A percentile compares a stretch with the other conserved stretches of the same genome.
phyloP scores from a whole-genome alignment of 164 flowering plant species.

The Magnolia officinalis region DNA sequence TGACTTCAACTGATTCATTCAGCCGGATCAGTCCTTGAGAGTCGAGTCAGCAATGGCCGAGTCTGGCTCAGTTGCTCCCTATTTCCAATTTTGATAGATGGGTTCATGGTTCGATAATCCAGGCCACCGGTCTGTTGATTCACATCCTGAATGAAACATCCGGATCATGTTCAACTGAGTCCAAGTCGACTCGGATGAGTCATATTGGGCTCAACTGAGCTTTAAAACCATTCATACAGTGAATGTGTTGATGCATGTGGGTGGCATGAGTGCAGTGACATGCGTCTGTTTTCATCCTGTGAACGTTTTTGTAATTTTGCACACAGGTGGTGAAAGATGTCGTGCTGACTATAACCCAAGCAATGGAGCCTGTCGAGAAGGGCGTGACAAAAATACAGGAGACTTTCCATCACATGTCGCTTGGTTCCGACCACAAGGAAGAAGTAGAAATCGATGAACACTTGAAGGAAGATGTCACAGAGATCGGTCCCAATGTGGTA shows the following conservation, averaged over 20 bases:
- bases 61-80: too few relatives aligned
- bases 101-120: too few relatives aligned
- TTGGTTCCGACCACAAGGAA: conserved; percentile 29
- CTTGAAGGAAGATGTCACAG: conserved; percentile 22
- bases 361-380: conserved; percentile 84
- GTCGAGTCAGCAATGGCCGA: too few relatives aligned
- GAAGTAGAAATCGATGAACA: conserved; percentile 41
- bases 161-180: too few relatives aligned
- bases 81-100: too few relatives aligned
- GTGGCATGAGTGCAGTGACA: neutral
- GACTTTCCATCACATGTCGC: conserved; percentile 45
- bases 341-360: conserved; percentile 78
- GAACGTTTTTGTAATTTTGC: neutral
- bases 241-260: neutral
- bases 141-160: too few relatives aligned
- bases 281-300: neutral
- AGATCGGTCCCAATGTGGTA: conserved; percentile 12
- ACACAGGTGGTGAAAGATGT: conserved; percentile 86
- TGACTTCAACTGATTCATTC: too few relatives aligned
- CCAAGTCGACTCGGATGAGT: too few relatives aligned
- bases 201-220: neutral
- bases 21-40: too few relatives aligned
- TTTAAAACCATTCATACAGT: neutral
- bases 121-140: too few relatives aligned
- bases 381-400: conserved; percentile 83